These are phyloP conservation scores for Candida yuanshanica DNA, from an alignment of 805 yeast genomes.

Conservation along the genomic window DNA sequence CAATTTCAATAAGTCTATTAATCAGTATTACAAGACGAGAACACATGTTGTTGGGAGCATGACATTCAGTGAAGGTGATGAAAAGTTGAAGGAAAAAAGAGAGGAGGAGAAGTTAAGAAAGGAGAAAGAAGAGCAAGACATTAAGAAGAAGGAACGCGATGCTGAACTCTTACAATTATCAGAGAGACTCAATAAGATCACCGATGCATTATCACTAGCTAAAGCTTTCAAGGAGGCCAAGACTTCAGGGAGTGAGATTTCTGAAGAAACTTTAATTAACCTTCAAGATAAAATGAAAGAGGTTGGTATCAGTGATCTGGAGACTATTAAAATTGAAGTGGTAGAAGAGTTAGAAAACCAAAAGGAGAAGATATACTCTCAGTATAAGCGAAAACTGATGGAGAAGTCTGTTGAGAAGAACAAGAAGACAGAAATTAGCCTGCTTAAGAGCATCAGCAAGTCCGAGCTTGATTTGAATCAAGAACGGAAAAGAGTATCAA, in stretches of 20 bases:
- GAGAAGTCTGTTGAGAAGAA: slow-evolving; percentile 11
- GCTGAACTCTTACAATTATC: slow-evolving; percentile 2
- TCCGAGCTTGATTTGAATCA: slow-evolving; percentile 51
- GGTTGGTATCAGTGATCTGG: slow-evolving; percentile 36
- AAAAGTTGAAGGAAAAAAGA: neutral
- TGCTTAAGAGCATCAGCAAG: slow-evolving; percentile 44
- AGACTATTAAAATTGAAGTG: slow-evolving; percentile 19
- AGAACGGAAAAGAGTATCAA: slow-evolving; percentile 51
- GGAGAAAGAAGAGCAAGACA: slow-evolving; percentile 7
- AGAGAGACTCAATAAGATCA: slow-evolving; percentile 37
- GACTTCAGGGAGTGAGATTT: slow-evolving; percentile 31
- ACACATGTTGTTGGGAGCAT: slow-evolving; percentile 6
- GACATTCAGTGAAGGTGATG: slow-evolving; percentile 3
- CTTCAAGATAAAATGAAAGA: slow-evolving; percentile 28
- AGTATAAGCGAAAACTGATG: slow-evolving; percentile 17
- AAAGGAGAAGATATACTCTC: slow-evolving; percentile 14
- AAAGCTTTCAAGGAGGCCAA: slow-evolving; percentile 55
- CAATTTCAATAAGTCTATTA: slow-evolving; percentile 28
- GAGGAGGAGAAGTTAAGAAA: slow-evolving; percentile 3
- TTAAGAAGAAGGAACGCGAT: neutral
- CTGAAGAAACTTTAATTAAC: slow-evolving; percentile 25
- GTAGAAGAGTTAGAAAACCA: slow-evolving; percentile 16
- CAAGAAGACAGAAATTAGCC: slow-evolving; percentile 21
- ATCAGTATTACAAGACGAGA: slow-evolving; percentile 21
- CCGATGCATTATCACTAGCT: slow-evolving; percentile 52